A percentile compares a stretch with the other conserved stretches of the same genome.
These are phyloP conservation scores for Inga laurina DNA, from an alignment of 306 rosid species.

Conservation along the genomic window DNA sequence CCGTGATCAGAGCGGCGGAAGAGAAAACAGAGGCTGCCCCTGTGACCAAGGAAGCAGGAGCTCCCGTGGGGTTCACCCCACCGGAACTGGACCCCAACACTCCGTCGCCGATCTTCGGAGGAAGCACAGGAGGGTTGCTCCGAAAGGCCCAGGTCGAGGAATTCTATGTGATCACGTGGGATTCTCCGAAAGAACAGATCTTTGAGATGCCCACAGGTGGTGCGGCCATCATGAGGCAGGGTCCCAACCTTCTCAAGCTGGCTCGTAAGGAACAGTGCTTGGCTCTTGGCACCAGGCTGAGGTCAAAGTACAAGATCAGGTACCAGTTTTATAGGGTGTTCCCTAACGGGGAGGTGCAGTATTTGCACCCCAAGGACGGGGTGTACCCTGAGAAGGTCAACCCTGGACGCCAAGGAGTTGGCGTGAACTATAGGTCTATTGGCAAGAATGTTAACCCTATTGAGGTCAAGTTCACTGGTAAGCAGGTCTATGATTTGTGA, in stretches of 20 bases:
- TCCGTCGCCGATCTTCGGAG: slow-evolving; percentile 91
- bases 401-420: slow-evolving; percentile 92
- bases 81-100: slow-evolving; percentile 90
- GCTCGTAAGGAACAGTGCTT: slow-evolving; percentile 97
- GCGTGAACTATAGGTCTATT: slow-evolving; percentile 81
- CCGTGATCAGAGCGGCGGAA: slow-evolving; percentile 40
- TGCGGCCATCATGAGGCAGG: slow-evolving; percentile 96
- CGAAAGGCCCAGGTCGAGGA: slow-evolving; percentile 96
- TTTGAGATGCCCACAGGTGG: slow-evolving; percentile 99
- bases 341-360: slow-evolving; percentile 95
- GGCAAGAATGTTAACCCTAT: slow-evolving; percentile 91
- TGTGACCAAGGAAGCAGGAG: slow-evolving; percentile 35
- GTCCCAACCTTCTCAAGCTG: slow-evolving; percentile 81
- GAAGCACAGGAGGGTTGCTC: slow-evolving; percentile 91
- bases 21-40: slow-evolving; percentile 33
- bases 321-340: slow-evolving; percentile 98
- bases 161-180: slow-evolving; percentile 96
- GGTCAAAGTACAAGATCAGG: slow-evolving; percentile 96
- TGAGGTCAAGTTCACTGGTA: slow-evolving; percentile 97
- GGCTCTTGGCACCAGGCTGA: slow-evolving; percentile 91
- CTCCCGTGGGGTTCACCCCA: slow-evolving; percentile 93
- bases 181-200: slow-evolving; percentile 87
- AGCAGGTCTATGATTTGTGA: slow-evolving; percentile 74
- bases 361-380: slow-evolving; percentile 96
- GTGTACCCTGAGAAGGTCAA: slow-evolving; percentile 99